Conservation (phyloP, 2,329 filamentous ascomycete species). For the Calonectria pauciramosa region DNA sequence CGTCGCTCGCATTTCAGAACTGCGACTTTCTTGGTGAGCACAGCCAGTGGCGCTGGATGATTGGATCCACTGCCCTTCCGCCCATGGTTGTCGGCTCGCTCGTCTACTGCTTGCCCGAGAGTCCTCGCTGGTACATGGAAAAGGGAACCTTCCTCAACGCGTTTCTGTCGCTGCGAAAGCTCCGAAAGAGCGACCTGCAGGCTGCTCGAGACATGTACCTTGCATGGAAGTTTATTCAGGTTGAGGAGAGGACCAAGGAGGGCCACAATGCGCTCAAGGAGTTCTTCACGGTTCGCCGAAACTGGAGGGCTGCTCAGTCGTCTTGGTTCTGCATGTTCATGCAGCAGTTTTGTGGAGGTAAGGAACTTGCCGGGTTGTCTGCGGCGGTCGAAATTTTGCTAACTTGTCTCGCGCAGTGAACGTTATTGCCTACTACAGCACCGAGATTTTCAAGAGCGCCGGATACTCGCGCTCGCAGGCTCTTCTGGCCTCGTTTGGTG, state of each 20-base stretch:
- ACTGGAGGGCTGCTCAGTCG: conserved; percentile 49
- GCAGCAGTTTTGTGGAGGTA: conserved; percentile 58
- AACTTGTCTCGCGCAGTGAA: conserved; percentile 55
- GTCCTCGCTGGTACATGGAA: conserved; percentile 61
- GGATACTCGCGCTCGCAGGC: conserved; percentile 47
- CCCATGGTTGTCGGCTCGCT: conserved; percentile 68
- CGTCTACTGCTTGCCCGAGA: conserved; percentile 75
- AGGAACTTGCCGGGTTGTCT: conserved; percentile 49
- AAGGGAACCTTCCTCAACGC: conserved; percentile 60
- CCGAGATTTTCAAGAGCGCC: conserved; percentile 45
- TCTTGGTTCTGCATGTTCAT: conserved; percentile 53
- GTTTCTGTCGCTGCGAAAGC: conserved; percentile 58
- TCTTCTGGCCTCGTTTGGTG: conserved; percentile 50
- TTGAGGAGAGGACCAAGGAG: conserved; percentile 45
- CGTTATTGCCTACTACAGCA: conserved; percentile 50
- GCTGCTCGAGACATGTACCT: conserved; percentile 65
- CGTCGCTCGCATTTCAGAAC: conserved; percentile 66
- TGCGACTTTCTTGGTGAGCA: conserved; percentile 59
- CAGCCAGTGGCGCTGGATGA: conserved; percentile 69
- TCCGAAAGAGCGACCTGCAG: conserved; percentile 62
- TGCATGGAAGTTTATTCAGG: conserved; percentile 55
- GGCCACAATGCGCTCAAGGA: conserved; percentile 43
- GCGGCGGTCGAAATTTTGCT: conserved; percentile 50
- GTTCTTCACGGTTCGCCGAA: conserved; percentile 47
- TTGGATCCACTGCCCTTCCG: conserved; percentile 69